Evolutionary conservation across 139 green algal genomes (phyloP), one percentile per base, ranked within the genome.

Genomic region (Micractinium sp.): DNA sequence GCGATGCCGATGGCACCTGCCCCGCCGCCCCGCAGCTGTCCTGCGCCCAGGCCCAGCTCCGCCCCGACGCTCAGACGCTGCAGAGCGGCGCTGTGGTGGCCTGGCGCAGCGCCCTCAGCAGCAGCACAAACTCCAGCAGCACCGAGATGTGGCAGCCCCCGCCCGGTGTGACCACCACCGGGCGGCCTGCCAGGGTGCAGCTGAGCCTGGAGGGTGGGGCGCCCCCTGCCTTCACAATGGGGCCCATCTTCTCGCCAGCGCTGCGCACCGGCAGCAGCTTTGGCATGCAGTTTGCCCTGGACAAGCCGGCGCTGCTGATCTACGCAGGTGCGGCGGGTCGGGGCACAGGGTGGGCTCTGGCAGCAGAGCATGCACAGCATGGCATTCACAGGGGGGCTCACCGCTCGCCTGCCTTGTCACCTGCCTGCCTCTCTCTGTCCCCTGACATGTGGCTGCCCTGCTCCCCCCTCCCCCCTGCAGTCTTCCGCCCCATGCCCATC

Each of bases 231-330:
- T 91, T 91, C 74, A 77, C 81, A 7, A 77, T 66, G 3, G 85
- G 85, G 5, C 86, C 88, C 23, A 38, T 71, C n/a, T 91, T 92
- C n/a, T 75, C 86, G 15, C 35, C 81, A 9, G 71, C 67, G 0
- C 35, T 82, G 85, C 85, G 85, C n/a, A 71, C 18, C 41, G 71
- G 31, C 41, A 73, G 47, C 85, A 73, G n/a, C 85, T 71, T 88
- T 56, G 71, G 71, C 61, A 41, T 92, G 60, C 73, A 74, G 39
- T 92, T 92, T 75, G 61, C 71, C 4, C 73, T 92, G 76, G 77
- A 88, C 82, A 83, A 85, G 67, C 87, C 90, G 25, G 90, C 86
- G 33, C 36, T 92, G 81, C 69, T 92, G 7, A 86, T 92, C 23
- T 89, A 91, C 23, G 78, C 87, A n/a, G 83, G 83, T 81, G 66